Base-by-base conservation (phyloP, 202 grass and related monocot genomes). In the Setaria italica region DNA sequence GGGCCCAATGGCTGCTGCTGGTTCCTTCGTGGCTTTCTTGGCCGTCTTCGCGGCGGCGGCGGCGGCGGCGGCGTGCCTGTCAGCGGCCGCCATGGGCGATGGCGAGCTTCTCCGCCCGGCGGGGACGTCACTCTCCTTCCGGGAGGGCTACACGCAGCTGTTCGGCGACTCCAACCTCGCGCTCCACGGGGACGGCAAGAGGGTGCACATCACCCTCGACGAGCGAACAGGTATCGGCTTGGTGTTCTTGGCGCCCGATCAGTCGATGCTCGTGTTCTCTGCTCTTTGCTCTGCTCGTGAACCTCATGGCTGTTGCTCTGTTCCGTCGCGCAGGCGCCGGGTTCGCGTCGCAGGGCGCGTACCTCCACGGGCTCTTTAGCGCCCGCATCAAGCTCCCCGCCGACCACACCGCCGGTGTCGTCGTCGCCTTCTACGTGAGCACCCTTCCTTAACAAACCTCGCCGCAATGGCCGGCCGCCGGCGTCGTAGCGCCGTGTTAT, bases 111-210 rank as follows among this genome's bases (percentile, higher is more conserved):
- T 86, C 25, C 86, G 76, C 11, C 43, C 37, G 41, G 35, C 69
- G 49, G 77, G 67, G 34, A 25, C 80, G 83, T 64, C 81, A 4
- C 84, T 98, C 71, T 88, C 91, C 21, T 98, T 95, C 75, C 66
- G 83, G n/a, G 93, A 95, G 11, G 93, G 91, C 0, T 98, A 98
- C 78, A 94, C 93, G 35, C 93, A 95, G 90, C 89, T 95, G 53
- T 98, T 98, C 85, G 95, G 93, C 10, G 95, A 92, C 89, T 74
- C 88, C 80, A 98, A 98, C 79, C 90, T 98, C 79, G 85, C 90
- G 81, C 89, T 98, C 76, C 93, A 90, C 84, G 82, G 90, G 43
- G 90, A 77, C 63, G 93, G 96, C 12, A 92, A 70, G 83, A 78
- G 82, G 10, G 93, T 98, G 19, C 96, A 85, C 90, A 92, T 98